Base-by-base conservation (phyloP, 495 filamentous ascomycete species). In the Cercophora newfieldiana region DNA sequence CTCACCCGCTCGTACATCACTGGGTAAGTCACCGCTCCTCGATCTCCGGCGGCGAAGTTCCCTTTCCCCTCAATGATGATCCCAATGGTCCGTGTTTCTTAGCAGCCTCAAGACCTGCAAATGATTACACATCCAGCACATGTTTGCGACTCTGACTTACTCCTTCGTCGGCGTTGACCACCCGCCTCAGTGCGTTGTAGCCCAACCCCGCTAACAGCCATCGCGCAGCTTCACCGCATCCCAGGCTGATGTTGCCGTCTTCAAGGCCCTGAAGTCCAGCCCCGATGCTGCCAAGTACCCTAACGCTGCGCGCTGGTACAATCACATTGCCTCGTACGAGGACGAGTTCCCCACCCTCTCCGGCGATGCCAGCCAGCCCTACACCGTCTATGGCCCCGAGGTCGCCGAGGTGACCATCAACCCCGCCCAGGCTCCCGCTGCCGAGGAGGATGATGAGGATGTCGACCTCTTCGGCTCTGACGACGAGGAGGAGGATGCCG, bases 1-100 rank as follows among this genome's bases (percentile, higher is more conserved):
- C 87, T 87, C 69, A 92, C 90, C 71, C 89, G 94, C 72, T 95
- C 91, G 82, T 99, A 99, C 86, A 88, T 99, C 74, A 85, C 89
- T 81, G 94, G 93, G 93, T 97, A 90, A 72, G 83, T 82, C 33
- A 19, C 48, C 51, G 62, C 26, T 68, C 63, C 53, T 55, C 10
- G 59, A 14, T 61, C 25, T 22, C 21, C 57, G 18, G 19, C 7
- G 14, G 12, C 19, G 78, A 75, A 69, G 16, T 6, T 49, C 8
- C 7, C n/a, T 33, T 49, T 6, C 28, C 48, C 37, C 64, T 58
- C 18, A 68, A 86, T 95, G 92, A 96, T 96, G 92, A 95, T 85
- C 86, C 72, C 87, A 76, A 92, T 96, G 92, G 94, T 97, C 94
- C 93, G 93, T 97, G 93, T 97, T 97, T 86, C 93, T 88, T 91